A percentile compares a stretch with the other conserved stretches of the same genome.
These are phyloP conservation scores for Paramyrothecium roridum DNA, from an alignment of 2,329 filamentous ascomycete species.

Conservation along the genomic window DNA sequence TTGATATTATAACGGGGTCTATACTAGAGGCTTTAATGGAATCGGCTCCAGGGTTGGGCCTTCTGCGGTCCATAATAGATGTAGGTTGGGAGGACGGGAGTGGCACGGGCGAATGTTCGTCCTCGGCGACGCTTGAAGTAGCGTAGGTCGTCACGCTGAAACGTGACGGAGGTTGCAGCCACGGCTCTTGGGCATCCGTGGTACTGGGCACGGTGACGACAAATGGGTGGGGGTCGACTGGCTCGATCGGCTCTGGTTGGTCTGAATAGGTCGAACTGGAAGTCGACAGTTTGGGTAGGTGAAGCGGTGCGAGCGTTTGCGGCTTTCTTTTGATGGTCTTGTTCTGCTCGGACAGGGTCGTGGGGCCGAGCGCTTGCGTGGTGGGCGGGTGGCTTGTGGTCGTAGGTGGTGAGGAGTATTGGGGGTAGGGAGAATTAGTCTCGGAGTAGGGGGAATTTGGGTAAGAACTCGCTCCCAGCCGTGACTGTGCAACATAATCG, in stretches of 20 bases:
- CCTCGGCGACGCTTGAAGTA: constrained; percentile 36
- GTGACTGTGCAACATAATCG: constrained; percentile 7
- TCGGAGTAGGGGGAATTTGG: constrained; percentile 30
- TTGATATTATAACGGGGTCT: constrained; percentile 25
- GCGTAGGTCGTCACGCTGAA: constrained; percentile 64
- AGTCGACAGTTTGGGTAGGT: constrained; percentile 19
- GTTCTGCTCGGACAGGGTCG: constrained; percentile 19
- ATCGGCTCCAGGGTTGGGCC: constrained; percentile 21
- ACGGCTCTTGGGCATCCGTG: constrained; percentile 28
- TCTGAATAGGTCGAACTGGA: constrained; percentile 33
- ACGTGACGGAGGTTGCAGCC: constrained; percentile 53
- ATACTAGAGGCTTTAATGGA: constrained; percentile 12
- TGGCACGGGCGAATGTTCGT: constrained; percentile 19
- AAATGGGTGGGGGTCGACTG: constrained; percentile 9
- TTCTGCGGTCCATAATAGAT: constrained; percentile 28
- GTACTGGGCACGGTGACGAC: constrained; percentile 9
- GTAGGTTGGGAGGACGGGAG: constrained; percentile 12
- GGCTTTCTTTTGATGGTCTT: constrained; percentile 46
- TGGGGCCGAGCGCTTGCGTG: constrained; percentile 15
- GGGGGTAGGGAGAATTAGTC: constrained; percentile 15
- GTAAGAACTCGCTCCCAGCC: constrained; percentile 18
- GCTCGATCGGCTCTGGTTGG: constrained; percentile 17
- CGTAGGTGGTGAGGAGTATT: constrained; percentile 6
- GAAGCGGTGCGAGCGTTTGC: constrained; percentile 23
- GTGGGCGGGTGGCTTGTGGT: constrained; percentile 6